A percentile compares a stretch with the other conserved stretches of the same genome.
phyloP scores from a whole-genome alignment of 257 asterid genomes.

The Nemophila menziesii region DNA sequence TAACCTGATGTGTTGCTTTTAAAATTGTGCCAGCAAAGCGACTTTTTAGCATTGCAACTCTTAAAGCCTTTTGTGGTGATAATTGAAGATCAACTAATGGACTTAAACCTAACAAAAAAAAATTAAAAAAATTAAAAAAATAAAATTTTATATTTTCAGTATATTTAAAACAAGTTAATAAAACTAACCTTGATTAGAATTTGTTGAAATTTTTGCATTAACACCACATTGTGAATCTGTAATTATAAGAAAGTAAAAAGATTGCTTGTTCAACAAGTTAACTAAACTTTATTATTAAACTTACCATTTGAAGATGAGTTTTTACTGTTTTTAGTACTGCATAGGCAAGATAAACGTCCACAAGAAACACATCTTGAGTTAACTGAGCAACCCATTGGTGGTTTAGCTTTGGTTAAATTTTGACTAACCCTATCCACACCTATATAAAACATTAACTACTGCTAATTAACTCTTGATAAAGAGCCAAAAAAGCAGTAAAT shows the following conservation, averaged over 20 bases:
- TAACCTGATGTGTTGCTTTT: constrained; percentile 41
- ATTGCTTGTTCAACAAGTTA: too few species aligned
- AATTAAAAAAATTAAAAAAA: too few species aligned
- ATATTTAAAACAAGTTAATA: background rate
- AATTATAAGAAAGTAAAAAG: constrained; percentile 11
- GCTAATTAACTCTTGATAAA: constrained; percentile 23
- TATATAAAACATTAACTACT: constrained; percentile 26
- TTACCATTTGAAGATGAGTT: constrained; percentile 29
- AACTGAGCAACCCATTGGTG: constrained; percentile 13
- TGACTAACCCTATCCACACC: constrained; percentile 23
- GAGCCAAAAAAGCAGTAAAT: constrained; percentile 21
- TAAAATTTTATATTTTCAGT: background rate
- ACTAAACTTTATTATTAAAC: too few species aligned
- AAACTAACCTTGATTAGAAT: constrained; percentile 35
- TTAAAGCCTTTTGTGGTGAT: constrained; percentile 62
- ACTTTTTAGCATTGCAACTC: constrained; percentile 66
- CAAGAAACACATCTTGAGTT: constrained; percentile 29
- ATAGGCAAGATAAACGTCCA: constrained; percentile 16
- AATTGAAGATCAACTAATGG: constrained; percentile 19
- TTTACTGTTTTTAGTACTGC: constrained; percentile 19
- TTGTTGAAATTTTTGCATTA: constrained; percentile 25
- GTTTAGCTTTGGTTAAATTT: constrained; percentile 22
- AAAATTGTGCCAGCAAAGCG: constrained; percentile 73
- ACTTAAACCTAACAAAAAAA: constrained; percentile 41
- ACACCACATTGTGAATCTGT: too few species aligned